phyloP scores from a whole-genome alignment of 768 basidiomycete species.

The Boletus vinaceobasis region DNA sequence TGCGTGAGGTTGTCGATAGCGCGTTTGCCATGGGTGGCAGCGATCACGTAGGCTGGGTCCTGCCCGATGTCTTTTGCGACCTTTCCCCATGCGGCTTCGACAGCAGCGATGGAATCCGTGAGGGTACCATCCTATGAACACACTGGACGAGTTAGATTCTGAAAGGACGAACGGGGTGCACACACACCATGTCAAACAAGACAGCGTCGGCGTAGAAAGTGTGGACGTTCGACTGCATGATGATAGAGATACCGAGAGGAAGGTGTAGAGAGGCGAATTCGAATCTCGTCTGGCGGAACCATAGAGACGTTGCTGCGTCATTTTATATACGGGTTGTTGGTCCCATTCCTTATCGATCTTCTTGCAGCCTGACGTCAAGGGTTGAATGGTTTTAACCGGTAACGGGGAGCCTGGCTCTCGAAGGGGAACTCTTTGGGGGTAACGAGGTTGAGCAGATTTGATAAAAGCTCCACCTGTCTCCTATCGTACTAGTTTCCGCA shows the following conservation, averaged over 20 bases:
- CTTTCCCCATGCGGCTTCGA: conserved; percentile 73
- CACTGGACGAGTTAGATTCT: conserved; percentile 25
- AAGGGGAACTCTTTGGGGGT: background rate
- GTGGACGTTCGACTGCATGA: conserved; percentile 26
- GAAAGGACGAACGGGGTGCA: background rate
- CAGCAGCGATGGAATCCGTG: conserved; percentile 70
- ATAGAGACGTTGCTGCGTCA: background rate
- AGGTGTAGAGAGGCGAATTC: background rate
- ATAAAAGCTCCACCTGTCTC: conserved; percentile 11
- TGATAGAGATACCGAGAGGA: background rate
- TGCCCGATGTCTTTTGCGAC: conserved; percentile 68
- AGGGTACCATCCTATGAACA: conserved; percentile 59
- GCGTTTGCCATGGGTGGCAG: conserved; percentile 75
- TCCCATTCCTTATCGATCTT: conserved; percentile 3
- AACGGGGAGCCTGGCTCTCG: background rate
- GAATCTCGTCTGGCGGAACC: conserved; percentile 10
- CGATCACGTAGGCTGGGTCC: conserved; percentile 65
- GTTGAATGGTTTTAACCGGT: conserved; percentile 5
- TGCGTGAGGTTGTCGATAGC: conserved; percentile 69
- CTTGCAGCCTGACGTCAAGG: conserved; percentile 30
- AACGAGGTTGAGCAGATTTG: conserved; percentile 5
- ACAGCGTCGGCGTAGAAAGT: conserved; percentile 55
- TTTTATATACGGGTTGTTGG: conserved; percentile 19
- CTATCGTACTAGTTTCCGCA: background rate
- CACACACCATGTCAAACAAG: conserved; percentile 63